Evolutionary conservation across 805 yeast species (phyloP).

Genomic region (Ogataea chonburiensis): DNA sequence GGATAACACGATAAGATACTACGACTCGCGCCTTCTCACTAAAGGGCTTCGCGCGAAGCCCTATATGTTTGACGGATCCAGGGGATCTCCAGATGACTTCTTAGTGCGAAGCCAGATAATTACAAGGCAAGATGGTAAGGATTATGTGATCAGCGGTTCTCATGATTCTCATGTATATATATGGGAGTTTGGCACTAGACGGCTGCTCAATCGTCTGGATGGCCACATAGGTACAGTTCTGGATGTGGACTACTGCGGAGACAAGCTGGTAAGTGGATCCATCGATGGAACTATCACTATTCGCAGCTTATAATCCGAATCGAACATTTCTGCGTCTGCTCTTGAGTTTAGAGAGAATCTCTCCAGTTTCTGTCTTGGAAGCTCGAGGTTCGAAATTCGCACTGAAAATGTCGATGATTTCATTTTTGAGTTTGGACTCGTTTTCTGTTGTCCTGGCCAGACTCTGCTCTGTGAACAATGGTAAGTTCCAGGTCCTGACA

Average conservation of each 20-base stretch:
- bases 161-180: conserved; percentile 55
- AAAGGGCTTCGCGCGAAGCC: conserved; percentile 44
- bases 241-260: conserved; percentile 48
- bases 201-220: conserved; percentile 44
- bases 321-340: conserved; percentile 20
- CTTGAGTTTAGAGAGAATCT: conserved; percentile 19
- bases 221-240: conserved; percentile 66
- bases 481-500: conserved; percentile 35
- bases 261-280: conserved; percentile 47
- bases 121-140: conserved; percentile 34
- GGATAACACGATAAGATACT: conserved; percentile 56
- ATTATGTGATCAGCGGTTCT: conserved; percentile 54
- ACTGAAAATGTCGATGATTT: conserved; percentile 10
- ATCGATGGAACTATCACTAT: conserved; percentile 56
- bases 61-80: conserved; percentile 56
- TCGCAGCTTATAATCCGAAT: conserved; percentile 33
- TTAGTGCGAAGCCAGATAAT: conserved; percentile 50
- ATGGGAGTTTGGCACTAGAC: conserved; percentile 59
- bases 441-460: conserved; percentile 28
- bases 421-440: conserved; percentile 19
- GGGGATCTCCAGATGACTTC: conserved; percentile 49
- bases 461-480: conserved; percentile 36
- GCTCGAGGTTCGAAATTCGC: conserved; percentile 4
- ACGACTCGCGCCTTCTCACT: conserved; percentile 46
- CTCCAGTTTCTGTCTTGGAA: conserved; percentile 2